Evolutionary conservation across 2,329 filamentous ascomycete genomes (phyloP), one percentile per base, ranked within the genome.

Genomic region (Sarocladium brachiariae): DNA sequence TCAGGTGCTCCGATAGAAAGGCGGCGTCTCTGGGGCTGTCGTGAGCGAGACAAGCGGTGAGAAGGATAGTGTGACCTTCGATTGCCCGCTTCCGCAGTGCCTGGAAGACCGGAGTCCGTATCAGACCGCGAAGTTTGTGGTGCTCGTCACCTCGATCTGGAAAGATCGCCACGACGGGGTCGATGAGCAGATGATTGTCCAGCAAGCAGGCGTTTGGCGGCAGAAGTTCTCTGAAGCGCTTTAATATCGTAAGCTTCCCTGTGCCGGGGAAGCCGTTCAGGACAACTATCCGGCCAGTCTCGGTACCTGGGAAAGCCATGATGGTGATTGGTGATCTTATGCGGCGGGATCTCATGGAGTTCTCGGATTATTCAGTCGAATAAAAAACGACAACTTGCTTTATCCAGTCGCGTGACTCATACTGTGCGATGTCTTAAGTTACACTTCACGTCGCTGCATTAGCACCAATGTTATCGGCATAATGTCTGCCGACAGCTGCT

Each of bases 171-270:
- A 6, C 49, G 1, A 58, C 53, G 0, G 57, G 54, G 23, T 59
- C 55, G 16, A 58, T 57, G 10, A 59, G 55, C 0, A 58, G 52
- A 34, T 59, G 57, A 9, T 58, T 58, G 33, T 58, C 56, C 3
- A 57, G 34, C 5, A 57, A 34, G 6, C 58, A 51, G 16, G 18
- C 18, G 18, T 55, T 53, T 30, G 57, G 51, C 5, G 34, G 41
- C 10, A 57, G 41, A 2, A 51, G 23, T 23, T 55, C 52, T n/a
- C 23, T 39, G 49, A 50, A 23, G 2, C 45, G 25, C 8, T 52
- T 52, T 11, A 59, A 54, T 9, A 59, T 50, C 2, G 57, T 59
- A 31, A 59, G 50, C 27, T 59, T 59, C 6, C 56, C 58, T 5
- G 52, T 52, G 3, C 57, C 56, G 2, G 53, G 58, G 11, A 58